A percentile compares a stretch with the other conserved stretches of the same genome.
Evolutionary conservation across 257 asterid genomes (phyloP).

Genomic region (Sherardia arvensis): DNA sequence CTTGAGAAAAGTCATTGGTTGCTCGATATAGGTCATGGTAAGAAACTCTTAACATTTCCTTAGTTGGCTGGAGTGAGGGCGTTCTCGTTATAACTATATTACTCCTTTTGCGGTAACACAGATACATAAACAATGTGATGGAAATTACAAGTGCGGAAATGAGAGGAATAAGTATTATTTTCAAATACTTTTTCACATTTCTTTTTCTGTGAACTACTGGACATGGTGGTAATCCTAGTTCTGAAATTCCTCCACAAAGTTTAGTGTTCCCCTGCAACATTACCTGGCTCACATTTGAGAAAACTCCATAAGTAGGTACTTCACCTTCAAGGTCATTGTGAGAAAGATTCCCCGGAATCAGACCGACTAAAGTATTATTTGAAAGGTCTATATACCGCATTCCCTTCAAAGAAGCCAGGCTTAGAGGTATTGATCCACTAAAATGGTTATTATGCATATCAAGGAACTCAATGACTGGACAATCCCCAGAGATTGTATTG

Average conservation of each 20-base stretch:
- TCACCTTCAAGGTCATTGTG: conserved; percentile 16
- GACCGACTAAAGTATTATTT: no score
- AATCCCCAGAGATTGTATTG: conserved; percentile 3
- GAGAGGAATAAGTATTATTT: neutral
- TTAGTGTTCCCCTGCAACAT: conserved; percentile 9
- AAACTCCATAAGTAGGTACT: conserved; percentile 11
- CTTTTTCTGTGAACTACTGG: neutral
- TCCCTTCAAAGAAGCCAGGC: no score
- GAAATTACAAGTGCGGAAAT: conserved; percentile 1
- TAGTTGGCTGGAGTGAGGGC: neutral
- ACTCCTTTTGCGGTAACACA: neutral
- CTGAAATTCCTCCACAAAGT: conserved; percentile 18
- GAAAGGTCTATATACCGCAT: no score
- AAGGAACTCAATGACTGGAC: neutral
- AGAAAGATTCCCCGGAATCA: neutral
- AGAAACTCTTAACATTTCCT: neutral
- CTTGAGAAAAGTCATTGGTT: neutral
- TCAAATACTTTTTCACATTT: neutral
- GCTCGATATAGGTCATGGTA: neutral
- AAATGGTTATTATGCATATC: no score
- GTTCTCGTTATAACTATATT: neutral
- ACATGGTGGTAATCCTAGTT: conserved; percentile 11
- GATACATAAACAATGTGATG: conserved; percentile 1
- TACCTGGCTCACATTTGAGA: conserved; percentile 6
- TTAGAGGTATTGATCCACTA: no score